A percentile compares a stretch with the other conserved stretches of the same genome.
Evolutionary conservation across 805 yeast genomes (phyloP).

Genomic region (Jamesozyma hellenica): DNA sequence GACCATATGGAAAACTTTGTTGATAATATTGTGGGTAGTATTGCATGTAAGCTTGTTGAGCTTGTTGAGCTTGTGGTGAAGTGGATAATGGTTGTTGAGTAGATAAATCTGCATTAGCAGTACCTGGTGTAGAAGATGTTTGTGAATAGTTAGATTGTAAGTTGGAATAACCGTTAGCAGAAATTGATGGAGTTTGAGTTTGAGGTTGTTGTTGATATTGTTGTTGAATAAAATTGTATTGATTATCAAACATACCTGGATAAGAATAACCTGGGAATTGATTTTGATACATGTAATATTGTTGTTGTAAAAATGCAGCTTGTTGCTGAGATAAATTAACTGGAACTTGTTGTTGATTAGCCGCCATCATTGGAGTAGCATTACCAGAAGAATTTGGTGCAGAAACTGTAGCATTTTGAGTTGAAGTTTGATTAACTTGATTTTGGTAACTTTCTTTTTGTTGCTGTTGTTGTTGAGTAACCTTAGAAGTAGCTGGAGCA

Average conservation of each 20-base stretch:
- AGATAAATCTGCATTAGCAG: slow-evolving; percentile 14
- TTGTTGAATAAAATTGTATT: slow-evolving; percentile 25
- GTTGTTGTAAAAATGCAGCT: slow-evolving; percentile 19
- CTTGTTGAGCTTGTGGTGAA: slow-evolving; percentile 13
- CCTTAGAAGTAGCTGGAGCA: too few species aligned
- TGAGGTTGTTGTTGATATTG: slow-evolving; percentile 20
- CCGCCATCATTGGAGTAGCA: slow-evolving; percentile 1
- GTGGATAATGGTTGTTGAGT: slow-evolving; percentile 1
- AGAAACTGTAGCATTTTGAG: background rate
- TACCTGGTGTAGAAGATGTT: slow-evolving; percentile 15
- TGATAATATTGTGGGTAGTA: slow-evolving; percentile 25
- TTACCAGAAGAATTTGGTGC: background rate
- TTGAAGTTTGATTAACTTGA: slow-evolving; percentile 3
- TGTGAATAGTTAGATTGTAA: slow-evolving; percentile 22
- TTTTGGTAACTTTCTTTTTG: slow-evolving; percentile 2
- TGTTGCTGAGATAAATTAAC: slow-evolving; percentile 15
- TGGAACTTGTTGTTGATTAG: slow-evolving; percentile 16
- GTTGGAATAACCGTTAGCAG: slow-evolving; percentile 8
- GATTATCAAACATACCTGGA: slow-evolving; percentile 30
- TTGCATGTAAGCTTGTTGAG: slow-evolving; percentile 22
- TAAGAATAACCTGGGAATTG: slow-evolving; percentile 31
- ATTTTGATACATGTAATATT: slow-evolving; percentile 30
- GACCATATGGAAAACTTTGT: slow-evolving; percentile 29
- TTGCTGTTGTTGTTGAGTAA: slow-evolving; percentile 13
- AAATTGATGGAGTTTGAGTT: background rate